Base-by-base conservation (phyloP, 768 basidiomycete species). In the Rhizopogon roseolus region DNA sequence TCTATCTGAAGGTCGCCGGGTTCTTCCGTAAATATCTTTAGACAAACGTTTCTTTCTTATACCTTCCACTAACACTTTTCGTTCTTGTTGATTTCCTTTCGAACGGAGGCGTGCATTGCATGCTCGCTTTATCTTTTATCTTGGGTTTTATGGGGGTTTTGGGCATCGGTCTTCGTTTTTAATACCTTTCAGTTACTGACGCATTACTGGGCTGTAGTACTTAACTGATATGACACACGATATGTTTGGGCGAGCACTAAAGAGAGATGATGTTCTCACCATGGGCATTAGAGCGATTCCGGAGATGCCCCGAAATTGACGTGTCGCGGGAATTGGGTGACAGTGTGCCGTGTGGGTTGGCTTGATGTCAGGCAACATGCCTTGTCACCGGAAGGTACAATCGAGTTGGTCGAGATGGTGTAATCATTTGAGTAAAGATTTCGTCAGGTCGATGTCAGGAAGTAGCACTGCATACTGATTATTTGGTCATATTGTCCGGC, bases 1-100 rank as follows among this genome's bases (percentile, higher is more conserved):
- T 76, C 60, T 61, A 71, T 62, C 73, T 75, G 67, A 77, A 68
- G 72, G 75, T 77, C 71, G 75, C 75, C 76, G 76, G 66, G 75
- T 71, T 65, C 62, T 64, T 76, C 62, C 71, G 71, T 64, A 71
- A 71, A 64, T 73, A 65, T 57, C 71, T 76, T 52, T 74, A 67
- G 34, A 13, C 9, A 10, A 36, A 36, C 14, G 53, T 42, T 36
- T 40, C 36, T 22, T 36, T 27, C 28, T 27, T 56, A 39, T 41
- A 48, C 54, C 50, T 62, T 49, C 6, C 37, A 43, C 50, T 56
- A 55, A 55, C 60, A 52, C 50, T 60, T 57, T 53, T 56, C 63
- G 53, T 56, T 69, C 57, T 59, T 62, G 37, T 60, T 64, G 45
- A 56, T 66, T 57, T 45, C 34, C 53, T 45, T 59, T 57, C 44